A percentile compares a stretch with the other conserved stretches of the same genome.
phyloP scores from a whole-genome alignment of 805 yeast genomes.

The Metschnikowia henanensis region DNA sequence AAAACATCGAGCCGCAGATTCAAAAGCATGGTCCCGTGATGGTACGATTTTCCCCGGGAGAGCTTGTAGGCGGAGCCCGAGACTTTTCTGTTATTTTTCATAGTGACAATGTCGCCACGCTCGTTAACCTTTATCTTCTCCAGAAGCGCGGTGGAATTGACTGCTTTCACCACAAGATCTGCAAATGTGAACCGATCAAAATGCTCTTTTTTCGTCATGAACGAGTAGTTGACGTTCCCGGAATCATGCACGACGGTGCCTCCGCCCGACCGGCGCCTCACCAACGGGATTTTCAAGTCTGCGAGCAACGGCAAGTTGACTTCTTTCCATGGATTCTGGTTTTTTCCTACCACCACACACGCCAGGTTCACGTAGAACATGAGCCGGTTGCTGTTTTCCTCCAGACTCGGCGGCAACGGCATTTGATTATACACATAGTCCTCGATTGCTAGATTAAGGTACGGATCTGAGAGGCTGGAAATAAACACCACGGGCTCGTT shows the following conservation, averaged over 20 bases:
- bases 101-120: slow-evolving; percentile 76
- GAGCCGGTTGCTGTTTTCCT: slow-evolving; percentile 45
- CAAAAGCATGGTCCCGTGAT: slow-evolving; percentile 94
- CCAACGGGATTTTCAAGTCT: slow-evolving; percentile 55
- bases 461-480: slow-evolving; percentile 65
- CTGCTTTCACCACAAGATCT: slow-evolving; percentile 37
- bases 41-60: slow-evolving; percentile 78
- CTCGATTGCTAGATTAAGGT: slow-evolving; percentile 77
- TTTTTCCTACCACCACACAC: slow-evolving; percentile 93
- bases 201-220: slow-evolving; percentile 62
- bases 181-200: slow-evolving; percentile 64
- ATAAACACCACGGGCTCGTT: slow-evolving; percentile 54
- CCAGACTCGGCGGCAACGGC: slow-evolving; percentile 38
- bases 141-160: slow-evolving; percentile 21
- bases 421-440: slow-evolving; percentile 68
- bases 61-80: slow-evolving; percentile 94
- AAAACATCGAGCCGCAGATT: slow-evolving; percentile 61
- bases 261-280: slow-evolving; percentile 89
- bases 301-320: slow-evolving; percentile 59
- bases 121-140: slow-evolving; percentile 52
- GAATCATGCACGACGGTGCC: slow-evolving; percentile 95
- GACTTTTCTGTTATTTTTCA: slow-evolving; percentile 50
- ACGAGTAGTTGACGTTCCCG: slow-evolving; percentile 87
- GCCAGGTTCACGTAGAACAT: slow-evolving; percentile 75
- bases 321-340: slow-evolving; percentile 95